Conservation (phyloP, 768 basidiomycete genomes). For the Hygrophoropsis aurantiaca region DNA sequence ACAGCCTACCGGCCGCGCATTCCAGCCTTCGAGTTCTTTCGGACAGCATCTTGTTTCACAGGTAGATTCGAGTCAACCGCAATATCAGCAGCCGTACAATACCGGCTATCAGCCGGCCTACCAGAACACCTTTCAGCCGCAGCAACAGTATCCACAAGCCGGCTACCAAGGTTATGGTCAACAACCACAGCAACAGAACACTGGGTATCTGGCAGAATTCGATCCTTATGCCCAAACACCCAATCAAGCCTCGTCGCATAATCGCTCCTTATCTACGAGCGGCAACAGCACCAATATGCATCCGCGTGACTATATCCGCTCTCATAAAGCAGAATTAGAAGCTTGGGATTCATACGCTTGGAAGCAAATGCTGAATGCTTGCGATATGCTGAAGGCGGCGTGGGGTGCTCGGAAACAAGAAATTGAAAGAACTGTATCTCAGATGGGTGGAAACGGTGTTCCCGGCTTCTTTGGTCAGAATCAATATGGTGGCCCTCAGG, state of each 20-base stretch:
- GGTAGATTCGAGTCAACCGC: slow-evolving; percentile 5
- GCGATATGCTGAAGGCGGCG: slow-evolving; percentile 63
- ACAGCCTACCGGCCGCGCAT: slow-evolving; percentile 32
- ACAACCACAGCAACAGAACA: slow-evolving; percentile 16
- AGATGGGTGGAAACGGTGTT: slow-evolving; percentile 42
- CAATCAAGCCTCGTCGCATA: slow-evolving; percentile 10
- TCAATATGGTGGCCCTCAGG: slow-evolving; percentile 36
- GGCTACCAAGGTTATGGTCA: slow-evolving; percentile 26
- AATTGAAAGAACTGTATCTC: slow-evolving; percentile 45
- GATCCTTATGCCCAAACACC: slow-evolving; percentile 36
- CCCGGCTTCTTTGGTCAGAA: slow-evolving; percentile 21
- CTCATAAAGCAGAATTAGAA: slow-evolving; percentile 67
- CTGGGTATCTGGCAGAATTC: slow-evolving; percentile 37
- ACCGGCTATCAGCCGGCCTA: slow-evolving; percentile 17
- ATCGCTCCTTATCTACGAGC: neutral
- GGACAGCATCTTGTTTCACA: slow-evolving; percentile 51
- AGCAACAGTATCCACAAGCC: slow-evolving; percentile 24
- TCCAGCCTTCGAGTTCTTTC: slow-evolving; percentile 56
- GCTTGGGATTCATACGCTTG: slow-evolving; percentile 69
- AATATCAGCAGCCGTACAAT: slow-evolving; percentile 18
- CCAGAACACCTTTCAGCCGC: slow-evolving; percentile 21
- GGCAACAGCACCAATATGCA: slow-evolving; percentile 36
- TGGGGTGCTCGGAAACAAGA: slow-evolving; percentile 66
- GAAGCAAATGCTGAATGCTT: slow-evolving; percentile 65
- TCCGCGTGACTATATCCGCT: slow-evolving; percentile 66